Percentiles rank a stretch among this genome's conserved stretches.
Conservation (phyloP, 768 basidiomycete species). For the Dacryopinax spathularia region DNA sequence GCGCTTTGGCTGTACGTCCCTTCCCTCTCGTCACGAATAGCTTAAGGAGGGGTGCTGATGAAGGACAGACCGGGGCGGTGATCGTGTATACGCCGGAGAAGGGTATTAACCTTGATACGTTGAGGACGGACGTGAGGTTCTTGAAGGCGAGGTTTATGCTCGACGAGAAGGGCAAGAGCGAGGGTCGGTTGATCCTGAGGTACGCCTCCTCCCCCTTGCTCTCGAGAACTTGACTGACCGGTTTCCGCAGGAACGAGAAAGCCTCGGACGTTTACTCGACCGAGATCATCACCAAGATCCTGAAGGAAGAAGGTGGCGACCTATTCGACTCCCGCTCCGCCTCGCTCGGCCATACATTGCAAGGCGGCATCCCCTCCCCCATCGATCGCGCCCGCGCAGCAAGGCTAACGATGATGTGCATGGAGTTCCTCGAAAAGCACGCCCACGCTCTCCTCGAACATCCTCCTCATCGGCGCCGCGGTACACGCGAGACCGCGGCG, state of each 20-base stretch:
- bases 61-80: slow-evolving; percentile 68
- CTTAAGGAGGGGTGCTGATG: background rate
- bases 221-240: slow-evolving; percentile 2
- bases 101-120: slow-evolving; percentile 68
- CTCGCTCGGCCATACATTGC: slow-evolving; percentile 92
- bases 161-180: slow-evolving; percentile 76
- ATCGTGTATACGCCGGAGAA: slow-evolving; percentile 88
- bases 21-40: background rate
- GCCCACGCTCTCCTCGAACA: slow-evolving; percentile 32
- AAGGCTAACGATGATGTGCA: slow-evolving; percentile 79
- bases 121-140: slow-evolving; percentile 76
- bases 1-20: slow-evolving; percentile 74
- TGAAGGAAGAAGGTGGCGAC: slow-evolving; percentile 83
- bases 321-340: slow-evolving; percentile 91
- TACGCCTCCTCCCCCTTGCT: slow-evolving; percentile 26
- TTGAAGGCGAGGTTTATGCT: slow-evolving; percentile 71
- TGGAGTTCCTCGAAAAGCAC: slow-evolving; percentile 83
- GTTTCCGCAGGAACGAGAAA: slow-evolving; percentile 53
- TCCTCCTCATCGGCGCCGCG: slow-evolving; percentile 35
- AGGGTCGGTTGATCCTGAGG: slow-evolving; percentile 89
- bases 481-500: slow-evolving; percentile 50
- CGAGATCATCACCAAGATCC: slow-evolving; percentile 79
- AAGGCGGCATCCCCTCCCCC: slow-evolving; percentile 91
- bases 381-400: slow-evolving; percentile 84
- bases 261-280: slow-evolving; percentile 84